phyloP scores from a whole-genome alignment of 345 rosid genomes.

The Psidium friedrichsthalianum region DNA sequence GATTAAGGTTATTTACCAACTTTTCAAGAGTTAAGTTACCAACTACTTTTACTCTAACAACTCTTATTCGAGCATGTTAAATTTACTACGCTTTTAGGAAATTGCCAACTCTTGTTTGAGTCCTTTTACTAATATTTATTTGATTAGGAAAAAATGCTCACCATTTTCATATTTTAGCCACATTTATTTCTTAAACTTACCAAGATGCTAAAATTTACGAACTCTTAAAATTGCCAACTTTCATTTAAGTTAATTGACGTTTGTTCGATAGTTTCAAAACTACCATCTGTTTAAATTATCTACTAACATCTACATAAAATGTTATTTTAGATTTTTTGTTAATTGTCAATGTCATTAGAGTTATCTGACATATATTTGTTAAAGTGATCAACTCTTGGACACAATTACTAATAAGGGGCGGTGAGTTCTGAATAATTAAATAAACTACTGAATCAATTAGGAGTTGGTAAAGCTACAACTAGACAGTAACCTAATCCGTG shows the following conservation, averaged over 20 bases:
- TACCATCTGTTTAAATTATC: background rate
- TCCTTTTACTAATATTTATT: background rate
- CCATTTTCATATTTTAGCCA: background rate
- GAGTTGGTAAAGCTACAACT: background rate
- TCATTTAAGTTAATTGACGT: background rate
- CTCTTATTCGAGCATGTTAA: background rate
- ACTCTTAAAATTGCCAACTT: background rate
- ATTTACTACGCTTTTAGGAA: background rate
- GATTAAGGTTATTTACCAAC: background rate
- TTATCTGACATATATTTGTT: background rate
- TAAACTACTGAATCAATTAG: background rate
- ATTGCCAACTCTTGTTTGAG: background rate
- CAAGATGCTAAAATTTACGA: background rate
- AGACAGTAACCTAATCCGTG: background rate
- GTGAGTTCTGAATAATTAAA: background rate
- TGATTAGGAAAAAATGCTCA: background rate
- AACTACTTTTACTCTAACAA: background rate
- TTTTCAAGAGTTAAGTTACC: background rate
- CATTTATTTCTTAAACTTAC: background rate
- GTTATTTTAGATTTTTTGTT: background rate
- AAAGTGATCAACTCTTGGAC: background rate
- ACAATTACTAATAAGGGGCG: background rate
- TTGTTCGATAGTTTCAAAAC: background rate
- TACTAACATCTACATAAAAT: background rate
- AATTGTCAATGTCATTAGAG: background rate